Conservation (phyloP, 495 filamentous ascomycete genomes). For the Neurospora sp. region DNA sequence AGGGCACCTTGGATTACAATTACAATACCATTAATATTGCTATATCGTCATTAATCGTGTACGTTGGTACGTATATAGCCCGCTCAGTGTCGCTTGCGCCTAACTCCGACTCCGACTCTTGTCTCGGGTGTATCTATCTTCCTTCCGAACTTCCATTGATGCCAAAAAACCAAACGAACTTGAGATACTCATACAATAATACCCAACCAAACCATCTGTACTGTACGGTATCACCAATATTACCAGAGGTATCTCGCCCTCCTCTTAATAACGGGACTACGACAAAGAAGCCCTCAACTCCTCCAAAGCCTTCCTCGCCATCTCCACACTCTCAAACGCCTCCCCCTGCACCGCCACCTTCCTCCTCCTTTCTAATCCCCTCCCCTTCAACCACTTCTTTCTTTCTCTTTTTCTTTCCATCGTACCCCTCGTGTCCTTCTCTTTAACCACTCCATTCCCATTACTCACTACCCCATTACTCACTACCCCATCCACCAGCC, state of each 20-base stretch:
- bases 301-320: conserved; percentile 31
- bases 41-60: not conserved
- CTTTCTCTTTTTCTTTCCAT: conserved; percentile 15
- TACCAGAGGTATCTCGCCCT: conserved; percentile 16
- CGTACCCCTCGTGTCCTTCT: conserved; percentile 21
- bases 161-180: not conserved
- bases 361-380: not conserved
- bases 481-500: not conserved
- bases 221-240: conserved; percentile 13
- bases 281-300: conserved; percentile 16
- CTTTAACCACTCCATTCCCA: conserved; percentile 17
- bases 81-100: not conserved
- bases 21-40: not conserved
- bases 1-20: not conserved
- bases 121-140: not conserved
- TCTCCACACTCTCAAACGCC: conserved; percentile 37
- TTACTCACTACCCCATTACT: not conserved
- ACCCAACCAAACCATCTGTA: not conserved
- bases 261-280: not conserved
- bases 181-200: not conserved
- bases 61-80: not conserved
- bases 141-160: not conserved
- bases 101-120: not conserved
- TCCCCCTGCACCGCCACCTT: conserved; percentile 19
- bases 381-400: not conserved